Evolutionary conservation across 1,284 basidiomycete genomes (phyloP).

Genomic region (Leucoagaricus sp.): DNA sequence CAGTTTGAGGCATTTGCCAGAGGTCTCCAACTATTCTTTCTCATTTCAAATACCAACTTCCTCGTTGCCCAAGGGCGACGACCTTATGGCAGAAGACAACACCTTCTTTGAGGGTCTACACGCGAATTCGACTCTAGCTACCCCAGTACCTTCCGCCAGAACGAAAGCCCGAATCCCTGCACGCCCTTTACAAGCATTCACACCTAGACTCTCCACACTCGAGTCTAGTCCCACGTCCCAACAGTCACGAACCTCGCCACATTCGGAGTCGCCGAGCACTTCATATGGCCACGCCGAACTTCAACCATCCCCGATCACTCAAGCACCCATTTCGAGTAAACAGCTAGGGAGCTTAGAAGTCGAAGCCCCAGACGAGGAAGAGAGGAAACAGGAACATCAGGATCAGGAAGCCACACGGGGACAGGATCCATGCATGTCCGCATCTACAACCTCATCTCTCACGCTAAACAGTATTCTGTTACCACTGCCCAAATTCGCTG

Average conservation of each 20-base stretch:
- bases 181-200: constrained; percentile 37
- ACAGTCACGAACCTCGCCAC: neutral
- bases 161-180: constrained; percentile 21
- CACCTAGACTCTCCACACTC: constrained; percentile 30
- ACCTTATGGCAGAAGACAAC: constrained; percentile 42
- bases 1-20: constrained; percentile 50
- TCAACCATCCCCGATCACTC: constrained; percentile 7
- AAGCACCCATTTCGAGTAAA: constrained; percentile 10
- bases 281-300: neutral
- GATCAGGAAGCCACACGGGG: constrained; percentile 2
- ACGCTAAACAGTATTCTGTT: neutral
- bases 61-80: constrained; percentile 27
- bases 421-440: neutral
- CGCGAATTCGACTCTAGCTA: constrained; percentile 32
- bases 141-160: constrained; percentile 26
- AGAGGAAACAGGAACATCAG: constrained; percentile 5
- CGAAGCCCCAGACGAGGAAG: constrained; percentile 7
- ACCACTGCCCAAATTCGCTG: constrained; percentile 6
- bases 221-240: constrained; percentile 14
- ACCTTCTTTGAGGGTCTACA: constrained; percentile 42
- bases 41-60: constrained; percentile 54
- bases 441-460: constrained; percentile 3
- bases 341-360: neutral
- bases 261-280: constrained; percentile 3
- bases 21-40: constrained; percentile 43